Base-by-base conservation (phyloP, 2,329 filamentous ascomycete species). In the Penicillium olsonii region DNA sequence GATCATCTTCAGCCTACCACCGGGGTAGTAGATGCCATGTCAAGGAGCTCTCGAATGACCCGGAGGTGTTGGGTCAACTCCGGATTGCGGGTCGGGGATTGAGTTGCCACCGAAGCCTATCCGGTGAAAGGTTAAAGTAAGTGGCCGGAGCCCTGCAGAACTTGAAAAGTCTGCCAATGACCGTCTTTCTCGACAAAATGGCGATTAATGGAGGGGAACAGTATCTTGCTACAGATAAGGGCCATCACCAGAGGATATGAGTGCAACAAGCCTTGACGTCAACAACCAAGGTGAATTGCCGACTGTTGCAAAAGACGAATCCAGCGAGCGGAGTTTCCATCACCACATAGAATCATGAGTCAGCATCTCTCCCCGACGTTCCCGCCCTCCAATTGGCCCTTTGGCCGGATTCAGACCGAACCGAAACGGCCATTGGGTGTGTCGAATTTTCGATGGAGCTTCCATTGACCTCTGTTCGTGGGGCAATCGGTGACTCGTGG, bases 261-360 rank as follows among this genome's bases (percentile, higher is more conserved):
- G n/a, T n/a, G n/a, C n/a, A n/a, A n/a, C n/a, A n/a, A n/a, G n/a
- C n/a, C n/a, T n/a, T n/a, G n/a, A n/a, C n/a, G n/a, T n/a, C n/a
- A n/a, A n/a, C n/a, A n/a, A n/a, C n/a, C n/a, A n/a, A n/a, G n/a
- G n/a, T n/a, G n/a, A n/a, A n/a, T n/a, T n/a, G n/a, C n/a, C n/a
- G n/a, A n/a, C n/a, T n/a, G n/a, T n/a, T n/a, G n/a, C n/a, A n/a
- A n/a, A n/a, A n/a, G n/a, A n/a, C n/a, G n/a, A n/a, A n/a, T n/a
- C n/a, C n/a, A n/a, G n/a, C n/a, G n/a, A n/a, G n/a, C n/a, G 5
- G 22, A 24, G 14, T 50, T 50, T 49, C 18, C 5, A 45, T 50
- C 20, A 50, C 47, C 42, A 50, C 19, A 45, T 45, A 12, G 1
- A 15, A 50, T 31, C 29, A 45, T 50, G 47, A 50, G 42, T 50